A percentile compares a stretch with the other conserved stretches of the same genome.
Evolutionary conservation across 2,329 filamentous ascomycete species (phyloP).

Genomic region (Periconia sp.): DNA sequence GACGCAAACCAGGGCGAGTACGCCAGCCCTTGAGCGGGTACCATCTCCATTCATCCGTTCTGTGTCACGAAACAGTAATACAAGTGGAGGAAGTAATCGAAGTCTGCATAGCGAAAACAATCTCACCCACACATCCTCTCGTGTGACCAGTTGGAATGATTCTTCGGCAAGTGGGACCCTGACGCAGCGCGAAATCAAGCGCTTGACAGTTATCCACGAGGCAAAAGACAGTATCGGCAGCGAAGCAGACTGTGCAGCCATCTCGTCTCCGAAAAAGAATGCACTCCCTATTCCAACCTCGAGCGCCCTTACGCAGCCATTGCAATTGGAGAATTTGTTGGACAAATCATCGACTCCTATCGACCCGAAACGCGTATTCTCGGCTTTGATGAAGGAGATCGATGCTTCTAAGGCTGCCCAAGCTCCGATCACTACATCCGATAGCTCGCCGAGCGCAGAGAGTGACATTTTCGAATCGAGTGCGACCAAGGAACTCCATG

Average conservation of each 20-base stretch:
- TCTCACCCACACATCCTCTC: slow-evolving; percentile 55
- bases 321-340: slow-evolving; percentile 30
- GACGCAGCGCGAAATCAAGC: slow-evolving; percentile 56
- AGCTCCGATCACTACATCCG: neutral
- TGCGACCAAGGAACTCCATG: slow-evolving; percentile 18
- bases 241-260: slow-evolving; percentile 16
- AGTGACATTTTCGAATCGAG: slow-evolving; percentile 31
- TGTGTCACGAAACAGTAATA: slow-evolving; percentile 23
- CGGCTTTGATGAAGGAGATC: slow-evolving; percentile 40
- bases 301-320: slow-evolving; percentile 33
- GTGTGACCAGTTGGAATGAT: slow-evolving; percentile 73
- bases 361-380: slow-evolving; percentile 40
- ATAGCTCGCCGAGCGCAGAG: slow-evolving; percentile 19
- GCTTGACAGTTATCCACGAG: slow-evolving; percentile 67
- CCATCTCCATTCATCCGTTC: slow-evolving; percentile 14
- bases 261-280: slow-evolving; percentile 17
- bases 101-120: slow-evolving; percentile 42
- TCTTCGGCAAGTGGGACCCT: slow-evolving; percentile 61
- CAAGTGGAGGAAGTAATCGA: slow-evolving; percentile 24
- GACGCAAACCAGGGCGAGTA: slow-evolving; percentile 38
- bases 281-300: slow-evolving; percentile 21
- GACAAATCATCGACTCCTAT: slow-evolving; percentile 28
- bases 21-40: slow-evolving; percentile 22
- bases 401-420: slow-evolving; percentile 17
- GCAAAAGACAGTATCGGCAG: slow-evolving; percentile 41